Conservation (phyloP, 1,139 yeast genomes). For the Magnusiomyces ingens region DNA sequence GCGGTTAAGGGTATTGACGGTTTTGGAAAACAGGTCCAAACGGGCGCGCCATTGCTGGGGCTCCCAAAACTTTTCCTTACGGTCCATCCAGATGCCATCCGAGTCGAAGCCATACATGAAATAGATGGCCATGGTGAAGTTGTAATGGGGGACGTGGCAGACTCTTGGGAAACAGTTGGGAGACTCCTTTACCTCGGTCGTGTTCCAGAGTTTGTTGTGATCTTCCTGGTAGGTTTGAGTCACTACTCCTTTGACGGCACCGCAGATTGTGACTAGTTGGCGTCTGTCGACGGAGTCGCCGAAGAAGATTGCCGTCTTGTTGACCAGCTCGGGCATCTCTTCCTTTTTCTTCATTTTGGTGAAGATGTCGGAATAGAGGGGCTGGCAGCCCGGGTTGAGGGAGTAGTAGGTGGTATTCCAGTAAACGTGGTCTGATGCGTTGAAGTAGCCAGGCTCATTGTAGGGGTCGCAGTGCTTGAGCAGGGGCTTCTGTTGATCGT, state of each 20-base stretch:
- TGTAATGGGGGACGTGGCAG: constrained; percentile 15
- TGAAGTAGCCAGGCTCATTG: constrained; percentile 13
- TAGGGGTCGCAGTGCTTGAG: constrained; percentile 11
- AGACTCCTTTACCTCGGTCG: constrained; percentile 4
- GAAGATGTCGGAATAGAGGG: constrained; percentile 12
- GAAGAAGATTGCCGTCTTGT: constrained; percentile 15
- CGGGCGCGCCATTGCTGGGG: constrained; percentile 16
- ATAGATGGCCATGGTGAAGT: constrained; percentile 15
- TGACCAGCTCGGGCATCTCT: constrained; percentile 6
- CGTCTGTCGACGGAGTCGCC: constrained; percentile 19
- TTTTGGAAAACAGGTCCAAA: constrained; percentile 8
- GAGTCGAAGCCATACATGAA: constrained; percentile 17
- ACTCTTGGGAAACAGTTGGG: constrained; percentile 13
- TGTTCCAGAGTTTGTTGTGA: no score
- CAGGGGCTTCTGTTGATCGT: no score
- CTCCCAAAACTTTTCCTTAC: constrained; percentile 12
- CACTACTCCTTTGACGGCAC: constrained; percentile 5
- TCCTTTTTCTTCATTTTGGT: constrained; percentile 3
- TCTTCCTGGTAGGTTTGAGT: no score
- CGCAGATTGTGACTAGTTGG: constrained; percentile 12
- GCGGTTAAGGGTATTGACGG: constrained; percentile 11
- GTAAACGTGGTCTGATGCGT: constrained; percentile 3
- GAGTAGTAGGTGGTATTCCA: constrained; percentile 7
- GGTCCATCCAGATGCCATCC: constrained; percentile 16
- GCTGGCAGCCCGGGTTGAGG: constrained; percentile 13